Conservation (phyloP, 441 rosid genomes). For the Pelargonium australe region DNA sequence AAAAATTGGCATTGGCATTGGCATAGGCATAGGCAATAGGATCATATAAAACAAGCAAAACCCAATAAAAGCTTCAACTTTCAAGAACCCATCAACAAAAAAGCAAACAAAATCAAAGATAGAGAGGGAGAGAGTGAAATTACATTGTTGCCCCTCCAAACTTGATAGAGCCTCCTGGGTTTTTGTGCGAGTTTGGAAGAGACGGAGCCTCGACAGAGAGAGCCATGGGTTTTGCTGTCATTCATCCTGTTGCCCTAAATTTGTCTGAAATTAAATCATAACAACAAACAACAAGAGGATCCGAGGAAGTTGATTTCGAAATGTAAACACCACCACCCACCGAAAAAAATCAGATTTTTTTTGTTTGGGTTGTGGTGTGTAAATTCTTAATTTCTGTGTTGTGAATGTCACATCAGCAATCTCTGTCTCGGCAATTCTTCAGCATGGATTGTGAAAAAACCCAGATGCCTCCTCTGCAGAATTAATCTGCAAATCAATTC, state of each 20-base stretch:
- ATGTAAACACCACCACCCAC: constrained; percentile 3
- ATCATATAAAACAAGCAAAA: not conserved
- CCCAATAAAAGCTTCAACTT: not conserved
- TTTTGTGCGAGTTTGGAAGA: constrained; percentile 26
- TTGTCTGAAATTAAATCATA: not conserved
- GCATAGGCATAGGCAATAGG: constrained; percentile 1
- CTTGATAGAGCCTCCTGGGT: constrained; percentile 55
- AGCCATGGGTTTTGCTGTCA: constrained; percentile 33
- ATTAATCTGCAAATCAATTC: not conserved
- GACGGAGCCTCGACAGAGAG: constrained; percentile 22
- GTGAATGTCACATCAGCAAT: not conserved
- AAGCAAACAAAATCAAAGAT: not conserved
- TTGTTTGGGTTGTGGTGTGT: not conserved
- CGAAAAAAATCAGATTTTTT: not conserved
- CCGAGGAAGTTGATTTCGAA: not conserved
- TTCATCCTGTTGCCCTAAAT: constrained; percentile 28
- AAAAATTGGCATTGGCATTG: not conserved
- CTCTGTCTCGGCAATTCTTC: not conserved
- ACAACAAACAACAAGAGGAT: not conserved
- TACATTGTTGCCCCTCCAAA: constrained; percentile 94
- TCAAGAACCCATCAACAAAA: not conserved
- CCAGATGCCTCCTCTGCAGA: not conserved
- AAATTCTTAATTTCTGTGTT: not conserved
- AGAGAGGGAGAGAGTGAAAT: constrained; percentile 9
- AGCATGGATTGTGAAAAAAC: not conserved